These are phyloP conservation scores for Rhynchosporium graminicola DNA, from an alignment of 2,329 filamentous ascomycete species.

Conservation along the genomic window DNA sequence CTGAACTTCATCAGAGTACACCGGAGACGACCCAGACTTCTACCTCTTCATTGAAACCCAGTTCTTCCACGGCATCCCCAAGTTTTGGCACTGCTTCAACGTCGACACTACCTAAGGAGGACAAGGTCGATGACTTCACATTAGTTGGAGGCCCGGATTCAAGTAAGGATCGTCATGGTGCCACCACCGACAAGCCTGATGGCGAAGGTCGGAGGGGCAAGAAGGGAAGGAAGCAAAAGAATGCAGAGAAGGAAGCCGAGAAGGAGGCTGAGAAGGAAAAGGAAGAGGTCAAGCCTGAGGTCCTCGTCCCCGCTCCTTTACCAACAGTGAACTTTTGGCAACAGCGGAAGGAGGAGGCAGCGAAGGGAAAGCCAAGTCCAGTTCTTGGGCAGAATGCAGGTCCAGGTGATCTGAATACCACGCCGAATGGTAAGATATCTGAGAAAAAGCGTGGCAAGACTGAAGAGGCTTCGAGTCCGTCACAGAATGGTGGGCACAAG, in stretches of 20 bases:
- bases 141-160: constrained; percentile 65
- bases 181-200: constrained; percentile 65
- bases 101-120: constrained; percentile 50
- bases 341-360: constrained; percentile 69
- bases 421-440: constrained; percentile 35
- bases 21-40: constrained; percentile 28
- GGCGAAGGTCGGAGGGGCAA: constrained; percentile 36
- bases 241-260: constrained; percentile 47
- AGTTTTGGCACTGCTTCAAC: constrained; percentile 54
- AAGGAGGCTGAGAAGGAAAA: constrained; percentile 60
- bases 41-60: constrained; percentile 30
- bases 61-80: constrained; percentile 52
- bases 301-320: constrained; percentile 75
- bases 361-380: constrained; percentile 46
- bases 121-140: constrained; percentile 55
- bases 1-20: constrained; percentile 25
- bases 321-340: constrained; percentile 89
- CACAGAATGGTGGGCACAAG: constrained; percentile 37
- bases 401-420: constrained; percentile 31
- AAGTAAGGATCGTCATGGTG: constrained; percentile 67
- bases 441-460: constrained; percentile 47
- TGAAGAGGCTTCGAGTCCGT: constrained; percentile 42
- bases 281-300: constrained; percentile 56
- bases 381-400: constrained; percentile 32
- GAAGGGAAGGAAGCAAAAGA: constrained; percentile 40